A percentile compares a stretch with the other conserved stretches of the same genome.
phyloP scores from a whole-genome alignment of 495 filamentous ascomycete species.

The Aspergillus avenaceus region DNA sequence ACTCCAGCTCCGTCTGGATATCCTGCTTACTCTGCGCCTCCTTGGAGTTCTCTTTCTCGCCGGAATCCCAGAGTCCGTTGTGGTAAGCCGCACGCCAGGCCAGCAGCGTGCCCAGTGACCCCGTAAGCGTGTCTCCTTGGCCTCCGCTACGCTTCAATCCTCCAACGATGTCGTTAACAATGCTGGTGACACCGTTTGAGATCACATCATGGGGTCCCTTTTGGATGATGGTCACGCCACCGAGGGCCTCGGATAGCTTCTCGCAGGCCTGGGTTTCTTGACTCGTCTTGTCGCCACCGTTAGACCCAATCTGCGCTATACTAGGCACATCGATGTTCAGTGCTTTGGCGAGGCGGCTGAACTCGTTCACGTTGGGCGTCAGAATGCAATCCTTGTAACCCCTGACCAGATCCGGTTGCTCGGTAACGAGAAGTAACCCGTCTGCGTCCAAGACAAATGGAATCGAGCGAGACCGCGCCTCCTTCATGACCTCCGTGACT shows the following conservation, averaged over 20 bases:
- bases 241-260: slow-evolving; percentile 69
- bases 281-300: slow-evolving; percentile 40
- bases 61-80: slow-evolving; percentile 73
- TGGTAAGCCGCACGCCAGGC: slow-evolving; percentile 85
- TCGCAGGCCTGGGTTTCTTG: slow-evolving; percentile 56
- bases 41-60: slow-evolving; percentile 39
- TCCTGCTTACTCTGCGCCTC: slow-evolving; percentile 36
- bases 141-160: slow-evolving; percentile 89
- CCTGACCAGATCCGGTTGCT: slow-evolving; percentile 69
- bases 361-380: slow-evolving; percentile 94
- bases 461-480: slow-evolving; percentile 66
- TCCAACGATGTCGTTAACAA: slow-evolving; percentile 69
- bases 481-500: slow-evolving; percentile 71
- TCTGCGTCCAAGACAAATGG: slow-evolving; percentile 92
- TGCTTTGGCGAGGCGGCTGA: slow-evolving; percentile 70
- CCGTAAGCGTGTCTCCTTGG: slow-evolving; percentile 94
- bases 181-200: slow-evolving; percentile 71
- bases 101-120: slow-evolving; percentile 79
- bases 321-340: slow-evolving; percentile 55
- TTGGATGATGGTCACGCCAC: slow-evolving; percentile 85
- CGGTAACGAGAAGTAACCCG: slow-evolving; percentile 72
- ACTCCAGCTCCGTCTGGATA: slow-evolving; percentile 40
- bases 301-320: slow-evolving; percentile 39
- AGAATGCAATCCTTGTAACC: slow-evolving; percentile 83
- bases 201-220: slow-evolving; percentile 87